Conservation (phyloP, 1,284 basidiomycete genomes). For the Athelia sp. region DNA sequence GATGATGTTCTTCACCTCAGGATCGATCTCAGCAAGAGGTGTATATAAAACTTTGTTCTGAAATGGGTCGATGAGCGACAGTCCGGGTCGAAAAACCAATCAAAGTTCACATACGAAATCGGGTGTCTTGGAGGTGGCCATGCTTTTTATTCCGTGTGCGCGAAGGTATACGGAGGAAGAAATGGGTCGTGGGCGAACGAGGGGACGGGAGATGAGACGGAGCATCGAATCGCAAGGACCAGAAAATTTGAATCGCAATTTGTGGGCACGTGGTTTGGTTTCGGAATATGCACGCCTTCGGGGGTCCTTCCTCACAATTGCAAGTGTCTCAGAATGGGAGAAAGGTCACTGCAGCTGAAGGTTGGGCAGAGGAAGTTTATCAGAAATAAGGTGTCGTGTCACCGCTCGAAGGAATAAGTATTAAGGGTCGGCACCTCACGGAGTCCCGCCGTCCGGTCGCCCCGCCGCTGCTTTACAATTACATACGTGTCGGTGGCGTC, state of each 20-base stretch:
- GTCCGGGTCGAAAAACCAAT: background rate
- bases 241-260: slow-evolving; percentile 1
- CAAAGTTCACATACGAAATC: slow-evolving; percentile 61
- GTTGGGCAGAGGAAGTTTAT: too few relatives aligned
- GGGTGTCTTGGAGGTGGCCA: slow-evolving; percentile 56
- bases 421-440: too few relatives aligned
- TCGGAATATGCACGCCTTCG: too few relatives aligned
- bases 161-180: slow-evolving; percentile 20
- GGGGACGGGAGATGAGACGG: slow-evolving; percentile 18
- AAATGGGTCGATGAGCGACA: slow-evolving; percentile 3
- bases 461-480: too few relatives aligned
- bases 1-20: slow-evolving; percentile 94
- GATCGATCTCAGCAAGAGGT: slow-evolving; percentile 86
- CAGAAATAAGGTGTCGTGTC: too few relatives aligned
- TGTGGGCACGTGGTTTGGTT: background rate
- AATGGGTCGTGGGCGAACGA: slow-evolving; percentile 19
- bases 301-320: too few relatives aligned
- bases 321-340: too few relatives aligned
- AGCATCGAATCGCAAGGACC: slow-evolving; percentile 16
- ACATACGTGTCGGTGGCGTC: too few relatives aligned
- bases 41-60: slow-evolving; percentile 93
- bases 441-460: too few relatives aligned
- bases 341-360: too few relatives aligned
- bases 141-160: slow-evolving; percentile 28
- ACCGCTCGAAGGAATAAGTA: too few relatives aligned